phyloP scores from a whole-genome alignment of 805 yeast species.

The Saccharomycopsis vini region DNA sequence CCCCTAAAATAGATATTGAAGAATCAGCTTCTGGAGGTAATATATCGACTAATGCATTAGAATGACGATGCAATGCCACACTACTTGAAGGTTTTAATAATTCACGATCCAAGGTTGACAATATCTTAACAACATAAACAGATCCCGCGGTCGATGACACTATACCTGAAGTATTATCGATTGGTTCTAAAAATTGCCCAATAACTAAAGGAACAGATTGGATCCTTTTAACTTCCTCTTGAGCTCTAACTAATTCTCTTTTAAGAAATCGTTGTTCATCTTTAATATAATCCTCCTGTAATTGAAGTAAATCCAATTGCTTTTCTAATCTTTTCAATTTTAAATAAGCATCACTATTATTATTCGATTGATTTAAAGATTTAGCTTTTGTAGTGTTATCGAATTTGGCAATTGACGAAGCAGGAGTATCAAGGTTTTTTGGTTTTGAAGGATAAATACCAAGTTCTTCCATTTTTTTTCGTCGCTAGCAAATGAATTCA shows the following conservation, averaged over 20 bases:
- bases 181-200: slow-evolving; percentile 96
- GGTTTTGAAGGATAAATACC: slow-evolving; percentile 37
- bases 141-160: slow-evolving; percentile 97
- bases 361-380: slow-evolving; percentile 20
- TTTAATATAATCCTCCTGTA: slow-evolving; percentile 95
- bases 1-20: slow-evolving; percentile 88
- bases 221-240: slow-evolving; percentile 95
- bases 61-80: slow-evolving; percentile 96
- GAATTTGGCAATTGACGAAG: slow-evolving; percentile 25
- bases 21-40: slow-evolving; percentile 99
- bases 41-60: slow-evolving; percentile 94
- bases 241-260: slow-evolving; percentile 91
- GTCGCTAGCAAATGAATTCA: too few species aligned
- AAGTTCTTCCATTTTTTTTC: slow-evolving; percentile 46
- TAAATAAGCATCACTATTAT: slow-evolving; percentile 62
- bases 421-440: slow-evolving; percentile 27
- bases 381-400: slow-evolving; percentile 22
- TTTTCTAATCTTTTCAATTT: slow-evolving; percentile 83
- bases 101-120: slow-evolving; percentile 92
- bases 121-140: slow-evolving; percentile 89
- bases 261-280: slow-evolving; percentile 96
- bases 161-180: slow-evolving; percentile 92
- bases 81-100: slow-evolving; percentile 88
- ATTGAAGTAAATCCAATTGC: slow-evolving; percentile 70
- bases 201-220: slow-evolving; percentile 96